Conservation (phyloP, 2,329 filamentous ascomycete genomes). For the Alternaria panax region DNA sequence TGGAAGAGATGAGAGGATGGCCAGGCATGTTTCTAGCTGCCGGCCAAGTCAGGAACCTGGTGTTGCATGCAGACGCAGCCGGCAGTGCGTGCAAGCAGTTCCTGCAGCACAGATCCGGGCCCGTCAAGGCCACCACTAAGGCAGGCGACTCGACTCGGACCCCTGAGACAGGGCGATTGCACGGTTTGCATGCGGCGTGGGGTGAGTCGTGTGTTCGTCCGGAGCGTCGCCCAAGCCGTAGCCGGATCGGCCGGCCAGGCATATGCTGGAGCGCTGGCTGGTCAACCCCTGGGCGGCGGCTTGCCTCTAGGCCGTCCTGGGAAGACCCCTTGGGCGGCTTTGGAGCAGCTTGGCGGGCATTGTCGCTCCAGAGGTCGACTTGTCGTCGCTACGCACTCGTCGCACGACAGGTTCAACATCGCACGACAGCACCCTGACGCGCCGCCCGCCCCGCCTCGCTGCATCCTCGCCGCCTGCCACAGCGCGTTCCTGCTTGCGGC, state of each 20-base stretch:
- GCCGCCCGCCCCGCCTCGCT: conserved; percentile 3
- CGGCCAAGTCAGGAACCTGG: neutral
- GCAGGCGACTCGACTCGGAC: neutral
- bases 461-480: conserved; percentile 7
- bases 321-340: conserved; percentile 11
- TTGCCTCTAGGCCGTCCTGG: conserved; percentile 1
- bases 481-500: conserved; percentile 36
- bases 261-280: neutral
- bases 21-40: neutral
- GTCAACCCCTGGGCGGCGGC: neutral
- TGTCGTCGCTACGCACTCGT: neutral
- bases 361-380: conserved; percentile 3
- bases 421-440: conserved; percentile 14
- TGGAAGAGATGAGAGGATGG: conserved; percentile 1
- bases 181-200: neutral
- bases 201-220: neutral
- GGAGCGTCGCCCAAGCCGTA: neutral
- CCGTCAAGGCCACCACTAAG: no score
- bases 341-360: conserved; percentile 10
- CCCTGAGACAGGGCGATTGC: neutral
- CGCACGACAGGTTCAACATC: conserved; percentile 1
- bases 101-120: neutral
- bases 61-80: neutral
- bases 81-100: neutral
- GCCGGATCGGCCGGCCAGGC: neutral